These are phyloP conservation scores for Aspergillus egyptiacus DNA, from an alignment of 495 filamentous ascomycete genomes.

Conservation along the genomic window DNA sequence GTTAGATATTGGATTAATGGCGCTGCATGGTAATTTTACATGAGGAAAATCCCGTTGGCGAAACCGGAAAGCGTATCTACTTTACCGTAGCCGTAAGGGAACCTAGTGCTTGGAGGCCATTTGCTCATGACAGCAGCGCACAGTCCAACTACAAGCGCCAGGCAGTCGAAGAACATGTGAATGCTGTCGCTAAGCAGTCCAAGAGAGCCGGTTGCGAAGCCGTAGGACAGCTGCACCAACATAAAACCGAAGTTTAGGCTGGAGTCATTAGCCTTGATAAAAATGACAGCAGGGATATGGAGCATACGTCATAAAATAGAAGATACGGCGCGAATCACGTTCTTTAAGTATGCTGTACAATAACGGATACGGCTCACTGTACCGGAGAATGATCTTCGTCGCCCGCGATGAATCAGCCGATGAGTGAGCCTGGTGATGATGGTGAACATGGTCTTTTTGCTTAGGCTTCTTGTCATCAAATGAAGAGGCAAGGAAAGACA, in stretches of 20 bases:
- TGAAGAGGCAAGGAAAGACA: conserved; percentile 32
- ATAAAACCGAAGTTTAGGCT: conserved; percentile 95
- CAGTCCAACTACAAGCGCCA: conserved; percentile 84
- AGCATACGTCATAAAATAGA: conserved; percentile 88
- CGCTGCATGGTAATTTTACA: conserved; percentile 48
- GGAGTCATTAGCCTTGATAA: conserved; percentile 11
- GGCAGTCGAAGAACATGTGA: conserved; percentile 99
- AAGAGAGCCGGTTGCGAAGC: conserved; percentile 84
- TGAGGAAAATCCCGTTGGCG: conserved; percentile 92
- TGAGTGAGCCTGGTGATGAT: conserved; percentile 39
- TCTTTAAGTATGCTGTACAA: conserved; percentile 80
- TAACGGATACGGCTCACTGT: conserved; percentile 64
- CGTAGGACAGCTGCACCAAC: conserved; percentile 90
- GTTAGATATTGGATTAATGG: conserved; percentile 22
- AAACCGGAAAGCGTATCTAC: conserved; percentile 95
- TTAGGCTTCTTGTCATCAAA: conserved; percentile 34
- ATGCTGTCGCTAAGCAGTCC: conserved; percentile 95
- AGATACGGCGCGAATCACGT: conserved; percentile 91
- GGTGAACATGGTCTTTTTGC: conserved; percentile 28
- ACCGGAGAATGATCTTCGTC: conserved; percentile 58
- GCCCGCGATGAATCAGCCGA: conserved; percentile 45
- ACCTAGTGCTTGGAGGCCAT: conserved; percentile 81
- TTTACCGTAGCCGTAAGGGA: conserved; percentile 95
- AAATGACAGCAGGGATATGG: background rate
- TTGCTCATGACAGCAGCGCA: conserved; percentile 97